Evolutionary conservation across 805 yeast species (phyloP), one percentile per base, ranked within the genome.

Genomic region (Saccharomyces paradoxus): DNA sequence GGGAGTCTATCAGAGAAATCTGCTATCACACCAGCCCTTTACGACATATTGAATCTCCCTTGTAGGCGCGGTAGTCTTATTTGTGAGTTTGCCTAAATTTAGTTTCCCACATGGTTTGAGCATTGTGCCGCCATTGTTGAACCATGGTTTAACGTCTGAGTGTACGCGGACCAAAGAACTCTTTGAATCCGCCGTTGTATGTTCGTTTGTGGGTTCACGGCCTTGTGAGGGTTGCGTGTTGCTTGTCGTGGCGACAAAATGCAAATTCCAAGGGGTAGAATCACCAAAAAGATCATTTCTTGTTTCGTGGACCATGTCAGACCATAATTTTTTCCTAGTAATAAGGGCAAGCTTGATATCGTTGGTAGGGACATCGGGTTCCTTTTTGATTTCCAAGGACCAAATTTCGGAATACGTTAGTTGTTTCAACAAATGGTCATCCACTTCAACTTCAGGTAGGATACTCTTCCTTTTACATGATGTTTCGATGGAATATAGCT

Each of bases 1-100:
- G 27, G 44, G 6, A 2, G 37, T 31, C 13, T 31, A 49, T 37
- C 17, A 50, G 14, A 51, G 37, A 51, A 68, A 68, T 10, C 72
- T 55, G 41, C 54, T 53, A 50, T 69, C 71, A 47, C 69, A 66
- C 71, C 71, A 69, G 10, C 72, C 72, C 46, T 69, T 67, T 3
- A 69, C 70, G 41, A 69, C 70, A 57, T 69, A 69, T 50, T 69
- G 72, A 3, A 64, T 47, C 44, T 62, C 65, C 6, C 50, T 53
- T 24, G 53, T 32, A 30, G 37, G 30, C 9, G 44, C 22, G 22
- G 44, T 17, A 37, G 10, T 37, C 44, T 37, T 37, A 48, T 44
- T 50, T 4, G 58, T 54, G 14, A 41, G 48, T 24, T 58, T 55
- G 3, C 66, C 65, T 13, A 62, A 54, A 21, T 53, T 52, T 21